phyloP scores from a whole-genome alignment of 2,329 filamentous ascomycete genomes.

The Juglanconis sp. region DNA sequence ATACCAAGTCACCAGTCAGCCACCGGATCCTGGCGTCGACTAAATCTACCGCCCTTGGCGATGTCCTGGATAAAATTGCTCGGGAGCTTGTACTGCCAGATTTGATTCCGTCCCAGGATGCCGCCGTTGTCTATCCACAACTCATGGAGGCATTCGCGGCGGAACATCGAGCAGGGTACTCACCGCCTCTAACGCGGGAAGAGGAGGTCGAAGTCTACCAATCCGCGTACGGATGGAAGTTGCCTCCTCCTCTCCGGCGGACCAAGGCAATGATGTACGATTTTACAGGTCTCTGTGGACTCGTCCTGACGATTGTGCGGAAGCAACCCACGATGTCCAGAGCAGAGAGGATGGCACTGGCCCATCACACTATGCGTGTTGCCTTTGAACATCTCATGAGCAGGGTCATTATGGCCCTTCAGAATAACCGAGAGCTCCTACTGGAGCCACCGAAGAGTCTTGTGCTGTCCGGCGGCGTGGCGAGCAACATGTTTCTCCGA shows the following conservation, averaged over 20 bases:
- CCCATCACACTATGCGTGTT: conserved; percentile 70
- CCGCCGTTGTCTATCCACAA: conserved; percentile 75
- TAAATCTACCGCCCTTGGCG: conserved; percentile 74
- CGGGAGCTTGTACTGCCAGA: conserved; percentile 67
- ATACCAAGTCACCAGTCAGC: conserved; percentile 63
- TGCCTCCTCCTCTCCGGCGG: conserved; percentile 64
- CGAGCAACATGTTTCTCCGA: conserved; percentile 76
- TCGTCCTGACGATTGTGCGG: conserved; percentile 50
- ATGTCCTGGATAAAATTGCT: conserved; percentile 84
- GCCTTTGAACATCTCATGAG: conserved; percentile 85
- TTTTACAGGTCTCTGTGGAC: conserved; percentile 65
- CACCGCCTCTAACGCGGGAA: conserved; percentile 52
- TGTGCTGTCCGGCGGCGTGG: conserved; percentile 87
- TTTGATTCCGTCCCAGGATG: conserved; percentile 42
- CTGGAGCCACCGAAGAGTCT: conserved; percentile 52
- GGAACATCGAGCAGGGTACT: conserved; percentile 42
- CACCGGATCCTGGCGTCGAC: conserved; percentile 74
- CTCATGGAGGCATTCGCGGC: conserved; percentile 80
- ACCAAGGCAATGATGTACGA: conserved; percentile 63
- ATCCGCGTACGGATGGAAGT: conserved; percentile 54
- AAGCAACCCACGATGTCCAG: conserved; percentile 36
- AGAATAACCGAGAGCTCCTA: conserved; percentile 20
- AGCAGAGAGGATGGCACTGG: conserved; percentile 66
- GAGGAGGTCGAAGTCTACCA: conserved; percentile 50
- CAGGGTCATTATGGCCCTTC: conserved; percentile 67